A percentile compares a stretch with the other conserved stretches of the same genome.
phyloP scores from a whole-genome alignment of 225 moss, liverwort and hornwort genomes.

The Bryum argenteum region DNA sequence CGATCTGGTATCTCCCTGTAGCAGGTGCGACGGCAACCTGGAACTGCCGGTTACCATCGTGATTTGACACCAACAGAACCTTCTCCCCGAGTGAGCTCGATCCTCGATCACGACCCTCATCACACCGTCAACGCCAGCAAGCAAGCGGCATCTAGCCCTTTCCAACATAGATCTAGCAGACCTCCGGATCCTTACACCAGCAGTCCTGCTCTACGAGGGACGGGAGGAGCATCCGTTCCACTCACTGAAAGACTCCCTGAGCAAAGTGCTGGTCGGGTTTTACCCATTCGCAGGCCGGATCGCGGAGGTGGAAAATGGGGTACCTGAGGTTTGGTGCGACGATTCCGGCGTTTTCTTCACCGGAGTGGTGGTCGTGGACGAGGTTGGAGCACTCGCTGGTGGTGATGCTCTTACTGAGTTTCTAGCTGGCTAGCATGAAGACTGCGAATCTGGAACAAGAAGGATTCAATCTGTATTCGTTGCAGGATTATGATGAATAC shows the following conservation, averaged over 20 bases:
- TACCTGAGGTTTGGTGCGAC: slow-evolving; percentile 19
- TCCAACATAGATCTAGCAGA: slow-evolving; percentile 10
- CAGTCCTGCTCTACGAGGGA: slow-evolving; percentile 10
- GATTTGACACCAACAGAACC: too few relatives aligned
- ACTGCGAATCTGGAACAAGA: background rate
- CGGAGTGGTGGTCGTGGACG: slow-evolving; percentile 17
- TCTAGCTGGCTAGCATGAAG: background rate
- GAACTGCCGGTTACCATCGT: too few relatives aligned
- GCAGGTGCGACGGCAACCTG: too few relatives aligned
- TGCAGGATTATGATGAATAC: background rate
- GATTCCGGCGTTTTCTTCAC: slow-evolving; percentile 21
- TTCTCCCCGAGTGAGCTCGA: background rate
- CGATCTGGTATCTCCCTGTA: too few relatives aligned
- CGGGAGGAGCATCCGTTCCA: background rate
- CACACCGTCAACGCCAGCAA: slow-evolving; percentile 6
- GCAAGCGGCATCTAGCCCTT: background rate
- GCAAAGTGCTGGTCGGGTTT: slow-evolving; percentile 18
- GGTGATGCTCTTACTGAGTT: background rate
- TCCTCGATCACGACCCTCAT: slow-evolving; percentile 6
- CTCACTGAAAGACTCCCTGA: slow-evolving; percentile 3
- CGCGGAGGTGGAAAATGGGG: background rate
- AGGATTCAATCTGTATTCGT: background rate
- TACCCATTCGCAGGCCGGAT: slow-evolving; percentile 21
- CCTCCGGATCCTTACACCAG: slow-evolving; percentile 18
- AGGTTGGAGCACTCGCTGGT: background rate